phyloP scores from a whole-genome alignment of 1,284 basidiomycete species.

The Uromyces viciae-fabae region DNA sequence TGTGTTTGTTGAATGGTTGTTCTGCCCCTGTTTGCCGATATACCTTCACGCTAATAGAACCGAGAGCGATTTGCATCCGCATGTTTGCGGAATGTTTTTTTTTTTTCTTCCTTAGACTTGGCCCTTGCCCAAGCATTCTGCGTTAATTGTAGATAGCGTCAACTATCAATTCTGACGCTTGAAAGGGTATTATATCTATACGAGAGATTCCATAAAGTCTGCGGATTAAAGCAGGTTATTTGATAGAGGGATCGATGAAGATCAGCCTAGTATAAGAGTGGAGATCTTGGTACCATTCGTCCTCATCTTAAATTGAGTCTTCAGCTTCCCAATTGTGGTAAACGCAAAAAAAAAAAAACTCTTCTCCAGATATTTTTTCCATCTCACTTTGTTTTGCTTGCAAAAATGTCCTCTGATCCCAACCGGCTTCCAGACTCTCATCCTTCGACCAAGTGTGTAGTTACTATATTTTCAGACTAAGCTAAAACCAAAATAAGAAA shows the following conservation, averaged over 20 bases:
- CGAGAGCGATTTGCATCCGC: conserved; percentile 19
- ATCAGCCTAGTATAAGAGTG: background rate
- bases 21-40: conserved; percentile 10
- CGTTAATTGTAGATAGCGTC: background rate
- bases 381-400: background rate
- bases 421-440: conserved; percentile 7
- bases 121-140: conserved; percentile 23
- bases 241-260: conserved; percentile 12
- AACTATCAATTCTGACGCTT: background rate
- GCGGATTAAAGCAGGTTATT: background rate
- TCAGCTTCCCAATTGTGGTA: background rate
- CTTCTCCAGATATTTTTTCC: background rate
- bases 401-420: background rate
- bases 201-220: conserved; percentile 1
- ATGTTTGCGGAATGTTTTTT: conserved; percentile 6
- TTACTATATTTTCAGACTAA: background rate
- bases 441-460: conserved; percentile 18
- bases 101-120: conserved; percentile 18
- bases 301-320: background rate
- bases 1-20: background rate
- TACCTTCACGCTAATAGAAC: background rate
- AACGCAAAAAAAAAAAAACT: background rate
- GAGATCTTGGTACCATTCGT: background rate
- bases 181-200: background rate
- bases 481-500: background rate